These are phyloP conservation scores for Komagataella phaffii DNA, from an alignment of 805 yeast species.

Conservation along the genomic window DNA sequence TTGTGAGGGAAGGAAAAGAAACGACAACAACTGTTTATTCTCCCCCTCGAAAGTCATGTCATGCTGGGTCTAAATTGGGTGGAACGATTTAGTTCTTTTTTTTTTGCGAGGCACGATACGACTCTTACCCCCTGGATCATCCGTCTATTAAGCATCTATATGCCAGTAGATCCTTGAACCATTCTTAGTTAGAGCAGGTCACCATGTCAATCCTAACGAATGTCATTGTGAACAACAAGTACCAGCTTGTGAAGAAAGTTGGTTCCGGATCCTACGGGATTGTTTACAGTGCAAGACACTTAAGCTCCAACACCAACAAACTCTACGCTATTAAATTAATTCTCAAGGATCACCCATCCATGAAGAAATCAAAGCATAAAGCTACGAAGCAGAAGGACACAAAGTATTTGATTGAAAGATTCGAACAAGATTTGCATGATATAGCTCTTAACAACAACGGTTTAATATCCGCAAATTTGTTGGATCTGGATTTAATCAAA, in stretches of 20 bases:
- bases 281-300: slow-evolving; percentile 57
- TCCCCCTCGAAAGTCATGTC: neutral
- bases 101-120: neutral
- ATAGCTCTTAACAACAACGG: slow-evolving; percentile 14
- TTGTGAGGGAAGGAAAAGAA: neutral
- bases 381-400: slow-evolving; percentile 8
- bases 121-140: neutral
- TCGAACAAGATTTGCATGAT: slow-evolving; percentile 14
- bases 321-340: slow-evolving; percentile 63
- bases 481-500: slow-evolving; percentile 22
- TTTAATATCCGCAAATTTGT: slow-evolving; percentile 14
- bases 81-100: neutral
- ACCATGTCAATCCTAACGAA: slow-evolving; percentile 1
- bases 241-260: slow-evolving; percentile 33
- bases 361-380: neutral
- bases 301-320: slow-evolving; percentile 22
- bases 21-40: neutral
- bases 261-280: slow-evolving; percentile 86
- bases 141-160: neutral
- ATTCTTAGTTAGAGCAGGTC: slow-evolving; percentile 7
- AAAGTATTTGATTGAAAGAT: slow-evolving; percentile 15
- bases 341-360: slow-evolving; percentile 29
- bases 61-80: neutral
- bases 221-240: slow-evolving; percentile 20
- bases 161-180: neutral